Percentiles rank a stretch among this genome's conserved stretches.
These are phyloP conservation scores for Sarocladiaceae sp. DNA, from an alignment of 2,329 filamentous ascomycete genomes.

Conservation along the genomic window DNA sequence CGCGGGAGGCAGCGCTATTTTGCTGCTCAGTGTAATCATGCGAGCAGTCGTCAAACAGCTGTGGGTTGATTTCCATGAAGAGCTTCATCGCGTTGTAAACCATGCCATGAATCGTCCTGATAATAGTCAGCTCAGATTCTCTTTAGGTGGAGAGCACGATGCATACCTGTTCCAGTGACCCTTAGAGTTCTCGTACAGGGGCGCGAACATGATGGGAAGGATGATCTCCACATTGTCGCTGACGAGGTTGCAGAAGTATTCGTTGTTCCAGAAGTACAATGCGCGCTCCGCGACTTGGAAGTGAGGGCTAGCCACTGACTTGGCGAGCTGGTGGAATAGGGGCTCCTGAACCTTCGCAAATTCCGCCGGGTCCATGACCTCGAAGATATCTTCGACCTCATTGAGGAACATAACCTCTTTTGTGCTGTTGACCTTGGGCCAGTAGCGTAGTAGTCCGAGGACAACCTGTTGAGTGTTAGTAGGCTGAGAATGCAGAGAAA, in stretches of 20 bases:
- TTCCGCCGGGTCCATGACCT: slow-evolving; percentile 98
- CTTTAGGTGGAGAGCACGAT: background rate
- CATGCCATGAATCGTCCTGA: slow-evolving; percentile 97
- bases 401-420: slow-evolving; percentile 99
- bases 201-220: slow-evolving; percentile 97
- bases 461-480: slow-evolving; percentile 59
- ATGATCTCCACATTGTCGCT: slow-evolving; percentile 99
- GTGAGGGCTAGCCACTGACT: slow-evolving; percentile 95
- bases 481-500: background rate
- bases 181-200: slow-evolving; percentile 97
- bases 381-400: slow-evolving; percentile 98
- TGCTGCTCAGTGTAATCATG: slow-evolving; percentile 97
- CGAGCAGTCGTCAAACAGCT: slow-evolving; percentile 96
- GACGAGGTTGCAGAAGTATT: slow-evolving; percentile 98
- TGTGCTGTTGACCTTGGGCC: slow-evolving; percentile 99
- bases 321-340: slow-evolving; percentile 92
- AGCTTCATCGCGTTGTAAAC: slow-evolving; percentile 99
- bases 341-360: slow-evolving; percentile 99
- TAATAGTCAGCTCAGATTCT: slow-evolving; percentile 23
- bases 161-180: slow-evolving; percentile 95
- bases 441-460: slow-evolving; percentile 87
- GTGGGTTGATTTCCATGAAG: slow-evolving; percentile 99
- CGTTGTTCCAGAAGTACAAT: slow-evolving; percentile 99
- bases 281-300: slow-evolving; percentile 98
- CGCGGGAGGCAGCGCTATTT: slow-evolving; percentile 79